Conservation (phyloP, 1,284 basidiomycete species). For the Phaffia rhodozyma region DNA sequence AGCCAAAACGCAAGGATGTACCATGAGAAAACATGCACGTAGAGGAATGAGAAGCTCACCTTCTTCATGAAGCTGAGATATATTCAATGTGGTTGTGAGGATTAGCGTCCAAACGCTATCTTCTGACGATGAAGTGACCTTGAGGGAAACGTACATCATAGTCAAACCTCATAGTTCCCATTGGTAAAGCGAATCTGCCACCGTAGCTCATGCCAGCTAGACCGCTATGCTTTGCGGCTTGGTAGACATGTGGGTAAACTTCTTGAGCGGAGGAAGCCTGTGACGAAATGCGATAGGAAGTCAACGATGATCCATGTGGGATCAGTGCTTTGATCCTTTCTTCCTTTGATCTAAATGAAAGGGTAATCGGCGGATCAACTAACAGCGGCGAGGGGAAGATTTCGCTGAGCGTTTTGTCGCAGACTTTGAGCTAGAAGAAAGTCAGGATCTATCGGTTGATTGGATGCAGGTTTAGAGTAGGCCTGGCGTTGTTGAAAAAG, state of each 20-base stretch:
- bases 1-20: not conserved
- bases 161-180: constrained; percentile 56
- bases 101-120: not conserved
- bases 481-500: not conserved
- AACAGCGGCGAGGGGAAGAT: constrained; percentile 47
- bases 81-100: not conserved
- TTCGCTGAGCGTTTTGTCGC: constrained; percentile 52
- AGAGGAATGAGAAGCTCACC: constrained; percentile 45
- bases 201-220: constrained; percentile 55
- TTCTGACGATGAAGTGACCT: not conserved
- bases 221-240: constrained; percentile 48
- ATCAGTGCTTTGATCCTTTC: constrained; percentile 19
- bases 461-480: not conserved
- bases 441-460: not conserved
- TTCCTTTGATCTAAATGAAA: constrained; percentile 23
- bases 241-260: constrained; percentile 79
- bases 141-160: not conserved
- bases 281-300: not conserved
- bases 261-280: constrained; percentile 46
- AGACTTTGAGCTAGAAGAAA: constrained; percentile 29
- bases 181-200: constrained; percentile 64
- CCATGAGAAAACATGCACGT: not conserved
- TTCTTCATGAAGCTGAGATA: constrained; percentile 30
- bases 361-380: constrained; percentile 27
- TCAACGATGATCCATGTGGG: not conserved